phyloP scores from a whole-genome alignment of 352 stramenopile genomes.

The Nothophytophthora sp. region DNA sequence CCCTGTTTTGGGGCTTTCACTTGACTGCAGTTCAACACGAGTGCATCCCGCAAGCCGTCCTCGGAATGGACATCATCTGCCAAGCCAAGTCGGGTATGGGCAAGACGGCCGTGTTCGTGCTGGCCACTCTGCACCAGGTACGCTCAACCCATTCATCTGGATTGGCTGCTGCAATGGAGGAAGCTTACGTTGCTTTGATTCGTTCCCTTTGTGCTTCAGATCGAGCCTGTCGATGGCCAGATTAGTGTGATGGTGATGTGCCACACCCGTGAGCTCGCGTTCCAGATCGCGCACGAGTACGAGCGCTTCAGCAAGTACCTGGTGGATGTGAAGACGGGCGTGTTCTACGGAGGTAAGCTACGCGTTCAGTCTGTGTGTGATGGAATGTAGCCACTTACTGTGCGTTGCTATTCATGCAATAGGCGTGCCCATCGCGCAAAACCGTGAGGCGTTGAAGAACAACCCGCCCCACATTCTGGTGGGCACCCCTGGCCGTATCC shows the following conservation, averaged over 20 bases:
- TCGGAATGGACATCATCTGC: conserved; percentile 99
- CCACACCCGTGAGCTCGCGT: conserved; percentile 99
- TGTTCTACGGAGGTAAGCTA: conserved; percentile 95
- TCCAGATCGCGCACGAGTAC: conserved; percentile 99
- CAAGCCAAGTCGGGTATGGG: conserved; percentile 99
- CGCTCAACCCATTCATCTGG: too few relatives aligned
- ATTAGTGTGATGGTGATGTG: conserved; percentile 98
- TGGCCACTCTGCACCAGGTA: conserved; percentile 99
- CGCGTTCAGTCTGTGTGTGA: background rate
- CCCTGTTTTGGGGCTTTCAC: conserved; percentile 4
- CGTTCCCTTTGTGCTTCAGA: conserved; percentile 38
- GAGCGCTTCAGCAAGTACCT: conserved; percentile 99
- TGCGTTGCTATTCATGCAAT: too few relatives aligned
- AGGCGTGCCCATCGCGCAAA: conserved; percentile 94
- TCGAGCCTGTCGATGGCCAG: conserved; percentile 90
- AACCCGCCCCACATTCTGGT: conserved; percentile 97
- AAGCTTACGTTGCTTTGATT: background rate
- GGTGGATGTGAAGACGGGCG: conserved; percentile 95
- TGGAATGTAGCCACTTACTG: conserved; percentile 4
- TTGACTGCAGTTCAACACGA: conserved; percentile 94
- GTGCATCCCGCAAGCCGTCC: conserved; percentile 99
- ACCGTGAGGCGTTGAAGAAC: conserved; percentile 97
- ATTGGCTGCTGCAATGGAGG: too few relatives aligned
- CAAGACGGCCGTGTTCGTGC: conserved; percentile 99
- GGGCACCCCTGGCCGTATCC: conserved; percentile 96